phyloP scores from a whole-genome alignment of 306 rosid genomes.

The Prunus armeniaca region DNA sequence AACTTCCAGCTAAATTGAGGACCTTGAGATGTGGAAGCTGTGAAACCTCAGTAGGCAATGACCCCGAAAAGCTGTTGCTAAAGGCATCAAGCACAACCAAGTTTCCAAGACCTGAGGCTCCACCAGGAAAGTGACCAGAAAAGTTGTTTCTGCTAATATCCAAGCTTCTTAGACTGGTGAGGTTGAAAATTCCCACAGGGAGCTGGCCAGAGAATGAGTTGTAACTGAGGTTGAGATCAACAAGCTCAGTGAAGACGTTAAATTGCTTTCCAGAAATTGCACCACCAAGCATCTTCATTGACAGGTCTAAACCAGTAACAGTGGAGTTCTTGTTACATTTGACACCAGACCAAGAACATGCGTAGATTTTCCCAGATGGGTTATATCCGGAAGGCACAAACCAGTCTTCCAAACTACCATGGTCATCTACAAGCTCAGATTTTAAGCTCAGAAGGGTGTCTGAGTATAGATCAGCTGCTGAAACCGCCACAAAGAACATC shows the following conservation, averaged over 20 bases:
- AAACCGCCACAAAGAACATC: conserved; percentile 34
- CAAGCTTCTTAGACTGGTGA: conserved; percentile 55
- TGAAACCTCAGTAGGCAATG: conserved; percentile 64
- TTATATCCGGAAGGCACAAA: conserved; percentile 35
- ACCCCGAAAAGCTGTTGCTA: conserved; percentile 84
- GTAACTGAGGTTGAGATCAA: conserved; percentile 67
- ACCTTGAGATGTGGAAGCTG: conserved; percentile 49
- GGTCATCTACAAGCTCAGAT: conserved; percentile 57
- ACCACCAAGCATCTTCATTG: conserved; percentile 65
- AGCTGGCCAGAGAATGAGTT: conserved; percentile 72
- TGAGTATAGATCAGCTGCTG: conserved; percentile 60
- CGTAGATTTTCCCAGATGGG: conserved; percentile 44
- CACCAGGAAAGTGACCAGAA: conserved; percentile 72
- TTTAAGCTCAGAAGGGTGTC: conserved; percentile 75
- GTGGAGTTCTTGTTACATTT: conserved; percentile 57
- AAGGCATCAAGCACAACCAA: conserved; percentile 71
- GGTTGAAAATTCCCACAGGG: conserved; percentile 64
- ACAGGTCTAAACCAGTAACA: conserved; percentile 67
- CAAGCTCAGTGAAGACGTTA: conserved; percentile 51
- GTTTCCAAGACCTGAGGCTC: conserved; percentile 46
- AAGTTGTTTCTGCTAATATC: conserved; percentile 87
- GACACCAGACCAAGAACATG: conserved; percentile 90
- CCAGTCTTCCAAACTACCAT: conserved; percentile 66
- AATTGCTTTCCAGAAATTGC: conserved; percentile 61
- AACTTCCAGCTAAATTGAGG: conserved; percentile 86